Percentiles rank a stretch among this genome's conserved stretches.
Evolutionary conservation across 495 filamentous ascomycete genomes (phyloP).

Genomic region (Gamarada debralockiae): DNA sequence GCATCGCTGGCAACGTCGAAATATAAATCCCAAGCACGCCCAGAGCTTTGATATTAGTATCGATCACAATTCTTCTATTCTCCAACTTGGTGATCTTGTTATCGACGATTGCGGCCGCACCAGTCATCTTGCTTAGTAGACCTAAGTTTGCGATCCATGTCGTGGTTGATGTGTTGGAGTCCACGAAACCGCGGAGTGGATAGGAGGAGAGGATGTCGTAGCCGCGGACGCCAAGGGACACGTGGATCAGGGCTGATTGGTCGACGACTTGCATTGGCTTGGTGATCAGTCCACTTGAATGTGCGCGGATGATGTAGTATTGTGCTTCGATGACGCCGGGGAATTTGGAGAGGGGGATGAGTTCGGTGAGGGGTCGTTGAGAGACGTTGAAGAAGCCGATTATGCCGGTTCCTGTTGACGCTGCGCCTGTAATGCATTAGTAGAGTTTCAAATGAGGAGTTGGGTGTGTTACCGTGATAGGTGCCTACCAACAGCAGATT

Average conservation of each 20-base stretch:
- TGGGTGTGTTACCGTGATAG: constrained; percentile 47
- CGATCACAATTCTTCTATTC: constrained; percentile 58
- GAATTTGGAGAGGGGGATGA: constrained; percentile 68
- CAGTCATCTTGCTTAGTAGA: constrained; percentile 85
- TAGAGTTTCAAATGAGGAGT: background rate
- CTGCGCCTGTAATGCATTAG: constrained; percentile 43
- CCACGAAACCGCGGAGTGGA: constrained; percentile 53
- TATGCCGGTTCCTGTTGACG: constrained; percentile 65
- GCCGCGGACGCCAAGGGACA: constrained; percentile 57
- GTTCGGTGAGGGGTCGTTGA: constrained; percentile 49
- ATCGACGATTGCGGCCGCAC: constrained; percentile 67
- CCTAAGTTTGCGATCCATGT: constrained; percentile 66
- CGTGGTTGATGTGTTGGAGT: constrained; percentile 31
- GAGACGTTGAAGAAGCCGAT: constrained; percentile 83
- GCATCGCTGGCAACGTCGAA: constrained; percentile 56
- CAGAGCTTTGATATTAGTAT: constrained; percentile 72
- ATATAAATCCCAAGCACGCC: constrained; percentile 76
- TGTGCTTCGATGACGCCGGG: constrained; percentile 53
- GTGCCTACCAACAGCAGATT: constrained; percentile 74
- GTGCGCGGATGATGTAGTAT: constrained; percentile 68
- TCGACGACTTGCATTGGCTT: constrained; percentile 37
- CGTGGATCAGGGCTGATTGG: constrained; percentile 43
- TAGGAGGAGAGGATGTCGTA: constrained; percentile 83
- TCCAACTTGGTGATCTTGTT: constrained; percentile 52
- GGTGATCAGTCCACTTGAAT: constrained; percentile 63